Evolutionary conservation across 768 basidiomycete genomes (phyloP).

Genomic region (Lyophyllum decastes): DNA sequence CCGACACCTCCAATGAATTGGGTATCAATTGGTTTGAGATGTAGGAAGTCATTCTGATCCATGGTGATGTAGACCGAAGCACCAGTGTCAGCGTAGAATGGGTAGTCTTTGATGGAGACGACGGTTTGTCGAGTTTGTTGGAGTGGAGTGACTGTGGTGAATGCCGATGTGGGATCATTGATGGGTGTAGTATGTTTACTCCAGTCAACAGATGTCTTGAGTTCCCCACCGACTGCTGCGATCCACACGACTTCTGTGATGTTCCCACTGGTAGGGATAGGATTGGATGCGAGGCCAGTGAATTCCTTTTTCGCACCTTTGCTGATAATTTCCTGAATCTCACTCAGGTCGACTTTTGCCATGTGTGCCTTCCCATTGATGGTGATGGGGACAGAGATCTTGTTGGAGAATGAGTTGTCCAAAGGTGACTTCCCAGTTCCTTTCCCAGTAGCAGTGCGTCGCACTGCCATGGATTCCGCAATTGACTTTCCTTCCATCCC

Average conservation of each 20-base stretch:
- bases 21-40: conserved; percentile 21
- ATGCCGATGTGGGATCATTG: neutral
- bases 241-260: neutral
- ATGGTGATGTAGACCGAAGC: conserved; percentile 26
- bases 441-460: neutral
- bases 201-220: no score
- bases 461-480: conserved; percentile 15
- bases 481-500: conserved; percentile 19
- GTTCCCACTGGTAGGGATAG: neutral
- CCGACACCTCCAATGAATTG: conserved; percentile 26
- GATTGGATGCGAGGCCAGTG: conserved; percentile 2
- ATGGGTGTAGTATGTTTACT: no score
- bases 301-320: neutral
- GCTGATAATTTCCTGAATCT: neutral
- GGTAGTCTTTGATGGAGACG: conserved; percentile 1
- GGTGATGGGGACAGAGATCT: neutral
- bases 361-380: neutral
- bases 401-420: neutral
- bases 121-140: neutral
- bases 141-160: neutral
- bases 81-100: conserved; percentile 28
- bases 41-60: conserved; percentile 23
- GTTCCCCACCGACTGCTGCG: neutral
- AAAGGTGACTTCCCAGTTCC: neutral
- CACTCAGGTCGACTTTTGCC: neutral